phyloP scores from a whole-genome alignment of 2,329 filamentous ascomycete species.

The Fusarium nygamai region DNA sequence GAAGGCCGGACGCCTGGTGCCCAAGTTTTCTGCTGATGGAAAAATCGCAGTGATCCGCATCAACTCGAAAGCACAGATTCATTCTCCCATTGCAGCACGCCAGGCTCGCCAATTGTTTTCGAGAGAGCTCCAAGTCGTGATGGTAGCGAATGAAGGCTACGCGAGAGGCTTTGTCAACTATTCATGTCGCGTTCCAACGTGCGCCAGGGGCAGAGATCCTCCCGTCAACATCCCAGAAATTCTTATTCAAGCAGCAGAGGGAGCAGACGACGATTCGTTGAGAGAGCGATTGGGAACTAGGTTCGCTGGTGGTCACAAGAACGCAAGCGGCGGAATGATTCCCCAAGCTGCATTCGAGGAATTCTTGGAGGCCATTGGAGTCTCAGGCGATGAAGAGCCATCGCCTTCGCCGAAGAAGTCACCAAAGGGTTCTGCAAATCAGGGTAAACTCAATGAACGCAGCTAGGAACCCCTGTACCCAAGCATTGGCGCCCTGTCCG shows the following conservation, averaged over 20 bases:
- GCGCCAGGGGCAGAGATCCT: constrained; percentile 61
- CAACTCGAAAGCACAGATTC: constrained; percentile 67
- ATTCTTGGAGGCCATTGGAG: constrained; percentile 65
- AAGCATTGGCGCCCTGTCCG: background rate
- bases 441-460: constrained; percentile 57
- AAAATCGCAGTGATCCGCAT: constrained; percentile 72
- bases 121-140: constrained; percentile 68
- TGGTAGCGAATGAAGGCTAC: constrained; percentile 75
- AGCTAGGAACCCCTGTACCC: background rate
- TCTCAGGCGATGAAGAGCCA: constrained; percentile 57
- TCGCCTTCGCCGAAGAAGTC: constrained; percentile 45
- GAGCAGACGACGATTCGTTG: constrained; percentile 51
- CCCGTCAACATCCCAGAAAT: constrained; percentile 72
- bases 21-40: constrained; percentile 70
- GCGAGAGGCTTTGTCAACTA: constrained; percentile 72
- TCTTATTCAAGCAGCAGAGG: constrained; percentile 61
- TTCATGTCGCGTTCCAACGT: constrained; percentile 69
- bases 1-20: constrained; percentile 68
- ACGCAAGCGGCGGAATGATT: constrained; percentile 74
- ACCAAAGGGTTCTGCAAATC: constrained; percentile 44
- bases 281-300: constrained; percentile 66
- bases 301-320: constrained; percentile 74
- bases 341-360: constrained; percentile 71
- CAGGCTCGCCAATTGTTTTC: constrained; percentile 71
- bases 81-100: constrained; percentile 73